phyloP scores from a whole-genome alignment of 306 rosid species.

The Ziziphus jujuba region DNA sequence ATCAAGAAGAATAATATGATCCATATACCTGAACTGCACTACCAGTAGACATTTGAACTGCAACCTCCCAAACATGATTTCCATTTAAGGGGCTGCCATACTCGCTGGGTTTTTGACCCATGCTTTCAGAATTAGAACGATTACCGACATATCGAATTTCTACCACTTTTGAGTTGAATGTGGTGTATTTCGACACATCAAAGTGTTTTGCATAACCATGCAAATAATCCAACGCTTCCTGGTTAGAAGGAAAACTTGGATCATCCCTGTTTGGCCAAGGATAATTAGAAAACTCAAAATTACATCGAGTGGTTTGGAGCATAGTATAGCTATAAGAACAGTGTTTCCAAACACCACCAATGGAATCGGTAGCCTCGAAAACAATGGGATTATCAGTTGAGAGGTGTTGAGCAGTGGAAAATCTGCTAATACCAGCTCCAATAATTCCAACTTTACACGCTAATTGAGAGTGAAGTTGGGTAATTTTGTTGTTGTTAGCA shows the following conservation, averaged over 20 bases:
- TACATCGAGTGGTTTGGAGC: constrained; percentile 61
- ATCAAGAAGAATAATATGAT: neutral
- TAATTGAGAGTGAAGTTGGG: constrained; percentile 9
- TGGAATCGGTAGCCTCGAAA: constrained; percentile 52
- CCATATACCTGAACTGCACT: constrained; percentile 33
- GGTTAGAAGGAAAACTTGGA: constrained; percentile 48
- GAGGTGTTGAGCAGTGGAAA: constrained; percentile 66
- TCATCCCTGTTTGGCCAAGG: constrained; percentile 55
- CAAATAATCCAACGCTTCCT: constrained; percentile 51
- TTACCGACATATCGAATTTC: constrained; percentile 39
- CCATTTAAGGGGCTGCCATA: constrained; percentile 35
- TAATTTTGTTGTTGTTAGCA: neutral
- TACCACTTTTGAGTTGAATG: constrained; percentile 48
- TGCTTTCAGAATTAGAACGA: neutral
- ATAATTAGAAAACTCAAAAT: constrained; percentile 59
- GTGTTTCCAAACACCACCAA: constrained; percentile 79
- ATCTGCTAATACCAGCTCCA: constrained; percentile 72
- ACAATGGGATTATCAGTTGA: constrained; percentile 41
- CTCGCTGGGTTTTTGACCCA: neutral
- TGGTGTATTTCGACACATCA: constrained; percentile 43
- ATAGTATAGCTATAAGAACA: constrained; percentile 50
- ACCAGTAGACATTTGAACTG: constrained; percentile 17
- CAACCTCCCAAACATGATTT: constrained; percentile 46
- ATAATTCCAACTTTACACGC: constrained; percentile 51
- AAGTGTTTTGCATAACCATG: constrained; percentile 48